These are phyloP conservation scores for Termitomyces sp. DNA, from an alignment of 768 basidiomycete genomes.

Conservation along the genomic window DNA sequence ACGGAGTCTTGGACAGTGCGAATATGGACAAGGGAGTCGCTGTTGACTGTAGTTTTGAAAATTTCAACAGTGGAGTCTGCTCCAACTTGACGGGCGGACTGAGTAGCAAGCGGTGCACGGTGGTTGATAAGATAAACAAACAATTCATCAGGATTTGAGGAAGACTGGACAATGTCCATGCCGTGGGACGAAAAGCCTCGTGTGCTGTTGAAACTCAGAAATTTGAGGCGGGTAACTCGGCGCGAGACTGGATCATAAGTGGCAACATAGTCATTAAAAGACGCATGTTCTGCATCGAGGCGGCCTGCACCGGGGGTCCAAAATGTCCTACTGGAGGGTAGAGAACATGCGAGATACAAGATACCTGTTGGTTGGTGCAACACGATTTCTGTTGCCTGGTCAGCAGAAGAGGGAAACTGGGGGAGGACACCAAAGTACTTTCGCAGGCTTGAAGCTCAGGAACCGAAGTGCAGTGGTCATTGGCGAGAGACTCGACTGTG, in stretches of 20 bases:
- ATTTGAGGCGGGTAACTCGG: constrained; percentile 37
- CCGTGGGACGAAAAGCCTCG: constrained; percentile 56
- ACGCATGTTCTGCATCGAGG: constrained; percentile 26
- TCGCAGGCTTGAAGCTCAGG: constrained; percentile 62
- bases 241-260: constrained; percentile 47
- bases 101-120: constrained; percentile 39
- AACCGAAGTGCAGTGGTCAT: constrained; percentile 41
- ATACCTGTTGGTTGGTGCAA: constrained; percentile 53
- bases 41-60: constrained; percentile 48
- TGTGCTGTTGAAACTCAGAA: constrained; percentile 30
- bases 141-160: constrained; percentile 38
- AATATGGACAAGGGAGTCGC: constrained; percentile 42
- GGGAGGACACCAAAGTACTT: constrained; percentile 33
- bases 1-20: constrained; percentile 51
- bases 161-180: constrained; percentile 61
- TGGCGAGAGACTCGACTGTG: constrained; percentile 37
- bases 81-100: constrained; percentile 38
- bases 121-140: constrained; percentile 74
- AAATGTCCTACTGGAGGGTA: constrained; percentile 34
- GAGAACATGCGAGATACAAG: constrained; percentile 61
- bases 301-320: constrained; percentile 45
- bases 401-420: background rate
- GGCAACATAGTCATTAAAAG: constrained; percentile 50
- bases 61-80: constrained; percentile 71
- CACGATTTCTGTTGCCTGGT: constrained; percentile 38